A percentile compares a stretch with the other conserved stretches of the same genome.
These are phyloP conservation scores for Chaetomium cochliodes DNA, from an alignment of 495 filamentous ascomycete species.

Conservation along the genomic window DNA sequence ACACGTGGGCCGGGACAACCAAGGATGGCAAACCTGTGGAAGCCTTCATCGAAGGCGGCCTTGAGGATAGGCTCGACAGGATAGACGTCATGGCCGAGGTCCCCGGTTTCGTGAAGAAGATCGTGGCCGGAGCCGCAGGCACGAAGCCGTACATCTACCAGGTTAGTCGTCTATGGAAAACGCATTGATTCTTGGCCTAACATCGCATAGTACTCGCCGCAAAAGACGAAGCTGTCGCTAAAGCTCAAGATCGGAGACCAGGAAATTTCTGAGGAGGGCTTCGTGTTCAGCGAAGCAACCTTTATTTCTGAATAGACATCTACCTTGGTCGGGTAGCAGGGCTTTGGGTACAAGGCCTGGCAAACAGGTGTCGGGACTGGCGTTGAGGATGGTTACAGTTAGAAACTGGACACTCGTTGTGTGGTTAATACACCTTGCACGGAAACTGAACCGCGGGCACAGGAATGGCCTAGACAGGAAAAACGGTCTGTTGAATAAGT, in stretches of 20 bases:
- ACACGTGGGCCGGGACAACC: conserved; percentile 73
- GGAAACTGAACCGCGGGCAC: not conserved
- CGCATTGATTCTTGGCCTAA: conserved; percentile 22
- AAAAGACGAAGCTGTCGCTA: conserved; percentile 56
- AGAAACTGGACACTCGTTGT: conserved; percentile 12
- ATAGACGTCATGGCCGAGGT: conserved; percentile 97
- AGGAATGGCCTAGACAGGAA: not conserved
- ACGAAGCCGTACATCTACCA: conserved; percentile 98
- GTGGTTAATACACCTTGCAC: not conserved
- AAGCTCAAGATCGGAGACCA: conserved; percentile 81
- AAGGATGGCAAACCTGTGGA: conserved; percentile 70
- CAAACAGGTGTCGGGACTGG: conserved; percentile 20
- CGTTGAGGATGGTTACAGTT: conserved; percentile 19
- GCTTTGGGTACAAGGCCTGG: conserved; percentile 22
- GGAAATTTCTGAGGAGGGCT: conserved; percentile 72
- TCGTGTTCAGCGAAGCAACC: conserved; percentile 78
- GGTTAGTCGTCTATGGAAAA: conserved; percentile 48
- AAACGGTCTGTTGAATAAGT: conserved; percentile 9
- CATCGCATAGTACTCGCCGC: conserved; percentile 59
- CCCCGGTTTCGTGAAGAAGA: conserved; percentile 88
- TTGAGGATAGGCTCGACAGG: conserved; percentile 74
- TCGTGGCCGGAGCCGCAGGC: conserved; percentile 81
- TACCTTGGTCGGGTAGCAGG: not conserved
- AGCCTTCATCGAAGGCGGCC: conserved; percentile 64
- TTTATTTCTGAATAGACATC: conserved; percentile 67